Evolutionary conservation across 202 grass and related monocot species (phyloP).

Genomic region (Setaria viridis): DNA sequence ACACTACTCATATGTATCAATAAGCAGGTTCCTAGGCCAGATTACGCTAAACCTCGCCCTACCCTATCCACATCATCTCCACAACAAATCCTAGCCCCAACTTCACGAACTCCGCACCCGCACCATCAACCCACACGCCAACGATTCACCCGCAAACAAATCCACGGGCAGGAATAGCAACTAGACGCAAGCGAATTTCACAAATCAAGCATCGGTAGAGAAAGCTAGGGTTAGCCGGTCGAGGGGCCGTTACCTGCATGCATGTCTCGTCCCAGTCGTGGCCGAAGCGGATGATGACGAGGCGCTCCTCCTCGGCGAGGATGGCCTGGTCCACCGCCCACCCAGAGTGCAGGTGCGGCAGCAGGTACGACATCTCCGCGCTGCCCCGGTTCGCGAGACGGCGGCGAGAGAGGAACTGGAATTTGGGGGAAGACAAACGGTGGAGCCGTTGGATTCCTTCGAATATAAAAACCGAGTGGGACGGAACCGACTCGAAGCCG

Average conservation of each 20-base stretch:
- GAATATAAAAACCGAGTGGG: neutral
- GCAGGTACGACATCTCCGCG: constrained; percentile 81
- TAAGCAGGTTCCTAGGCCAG: too few species aligned
- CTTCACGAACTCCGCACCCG: neutral
- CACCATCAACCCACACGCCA: neutral
- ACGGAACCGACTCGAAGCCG: too few species aligned
- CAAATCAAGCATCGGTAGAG: neutral
- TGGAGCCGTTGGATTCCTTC: neutral
- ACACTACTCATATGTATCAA: too few species aligned
- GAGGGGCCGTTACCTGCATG: constrained; percentile 65
- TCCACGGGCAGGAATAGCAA: neutral
- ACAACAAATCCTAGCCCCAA: neutral
- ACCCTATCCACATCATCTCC: neutral
- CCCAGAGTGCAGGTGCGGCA: constrained; percentile 94
- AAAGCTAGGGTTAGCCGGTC: constrained; percentile 11
- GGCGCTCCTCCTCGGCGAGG: constrained; percentile 97
- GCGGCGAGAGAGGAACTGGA: neutral
- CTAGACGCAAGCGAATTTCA: neutral
- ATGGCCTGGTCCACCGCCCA: constrained; percentile 99
- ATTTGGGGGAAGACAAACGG: neutral
- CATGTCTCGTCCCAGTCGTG: constrained; percentile 99
- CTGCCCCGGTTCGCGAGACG: neutral
- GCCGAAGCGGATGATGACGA: constrained; percentile 97
- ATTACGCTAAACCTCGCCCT: neutral
- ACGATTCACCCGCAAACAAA: neutral